Base-by-base conservation (phyloP, 768 basidiomycete genomes). In the Podaxis sp. region DNA sequence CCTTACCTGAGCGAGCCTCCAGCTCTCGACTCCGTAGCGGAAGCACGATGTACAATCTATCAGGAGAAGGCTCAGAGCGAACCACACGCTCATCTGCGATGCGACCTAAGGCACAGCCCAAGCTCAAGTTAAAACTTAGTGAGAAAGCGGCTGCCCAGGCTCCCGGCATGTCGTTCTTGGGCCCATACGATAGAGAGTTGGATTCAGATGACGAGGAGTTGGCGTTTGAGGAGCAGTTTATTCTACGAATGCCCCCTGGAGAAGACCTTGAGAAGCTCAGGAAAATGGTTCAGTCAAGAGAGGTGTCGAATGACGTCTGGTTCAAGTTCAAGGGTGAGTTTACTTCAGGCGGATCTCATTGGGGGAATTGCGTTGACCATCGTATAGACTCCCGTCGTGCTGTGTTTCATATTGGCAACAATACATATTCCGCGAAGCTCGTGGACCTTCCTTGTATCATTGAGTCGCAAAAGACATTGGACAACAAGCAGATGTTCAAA, bases 401-500 rank as follows among this genome's bases (percentile, higher is more conserved):
- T 9, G 81, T 91, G 38, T 94, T 99, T 73, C 93, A 95, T 73
- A 81, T 96, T 24, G 91, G 89, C 11, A 87, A 87, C 63, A 86
- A 81, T 57, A 80, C 85, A 0, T 96, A 96, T 72, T 85, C 92
- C 29, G 86, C 96, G 22, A 98, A 98, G 74, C 84, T 99, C 24
- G 97, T 98, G 62, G 97, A 99, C 74, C 79, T 99, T 50, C 97
- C 97, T 1, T 93, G 92, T 74, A 85, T 99, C 56, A 82, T 96
- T 65, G 97, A 99, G 71, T 86, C 93, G 12, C 96, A 98, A 74
- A 98, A 98, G 80, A 94, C 96, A 1, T 75, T 96, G 55, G 97
- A 98, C 75, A 91, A 89, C 72, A 94, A 96, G 73, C 94, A 97
- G 70, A 90, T 97, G 86, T 97, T 98, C 81, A 99, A 99, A 75